These are phyloP conservation scores for Dentipellis sp. DNA, from an alignment of 768 basidiomycete genomes.

Conservation along the genomic window DNA sequence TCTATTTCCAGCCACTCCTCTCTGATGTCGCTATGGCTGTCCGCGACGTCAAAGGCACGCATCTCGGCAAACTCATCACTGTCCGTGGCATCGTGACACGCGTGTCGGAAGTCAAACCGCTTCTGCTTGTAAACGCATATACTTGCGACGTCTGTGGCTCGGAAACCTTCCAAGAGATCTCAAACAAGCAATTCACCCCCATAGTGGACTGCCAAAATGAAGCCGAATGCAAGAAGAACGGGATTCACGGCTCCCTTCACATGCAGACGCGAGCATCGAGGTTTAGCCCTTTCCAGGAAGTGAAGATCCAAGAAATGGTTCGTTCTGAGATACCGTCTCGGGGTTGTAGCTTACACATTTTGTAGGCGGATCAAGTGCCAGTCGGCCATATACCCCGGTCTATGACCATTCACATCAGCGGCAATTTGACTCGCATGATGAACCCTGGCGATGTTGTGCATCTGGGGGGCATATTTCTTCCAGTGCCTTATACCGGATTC, in stretches of 20 bases:
- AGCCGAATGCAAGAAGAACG: conserved; percentile 78
- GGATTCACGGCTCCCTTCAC: conserved; percentile 81
- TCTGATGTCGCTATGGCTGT: conserved; percentile 77
- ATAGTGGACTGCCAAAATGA: conserved; percentile 83
- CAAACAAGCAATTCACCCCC: conserved; percentile 83
- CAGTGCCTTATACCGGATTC: conserved; percentile 95
- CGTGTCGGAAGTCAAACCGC: conserved; percentile 97
- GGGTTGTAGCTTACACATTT: neutral
- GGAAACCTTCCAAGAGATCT: conserved; percentile 97
- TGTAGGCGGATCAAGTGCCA: conserved; percentile 94
- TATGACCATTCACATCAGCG: conserved; percentile 94
- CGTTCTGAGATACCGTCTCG: conserved; percentile 11
- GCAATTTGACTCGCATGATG: conserved; percentile 81
- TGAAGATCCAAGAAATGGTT: conserved; percentile 99
- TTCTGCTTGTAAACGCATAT: conserved; percentile 95
- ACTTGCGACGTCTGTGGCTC: conserved; percentile 97
- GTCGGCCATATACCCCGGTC: conserved; percentile 98
- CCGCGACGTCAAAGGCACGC: conserved; percentile 76
- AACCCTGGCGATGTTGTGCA: conserved; percentile 95
- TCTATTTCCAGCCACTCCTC: conserved; percentile 88
- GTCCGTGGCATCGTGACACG: conserved; percentile 97
- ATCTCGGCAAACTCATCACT: conserved; percentile 90
- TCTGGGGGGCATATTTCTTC: conserved; percentile 94
- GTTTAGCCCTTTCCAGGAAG: conserved; percentile 97
- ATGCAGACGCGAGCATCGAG: conserved; percentile 98